These are phyloP conservation scores for Austroboletus eburneus DNA, from an alignment of 768 basidiomycete genomes.

Conservation along the genomic window DNA sequence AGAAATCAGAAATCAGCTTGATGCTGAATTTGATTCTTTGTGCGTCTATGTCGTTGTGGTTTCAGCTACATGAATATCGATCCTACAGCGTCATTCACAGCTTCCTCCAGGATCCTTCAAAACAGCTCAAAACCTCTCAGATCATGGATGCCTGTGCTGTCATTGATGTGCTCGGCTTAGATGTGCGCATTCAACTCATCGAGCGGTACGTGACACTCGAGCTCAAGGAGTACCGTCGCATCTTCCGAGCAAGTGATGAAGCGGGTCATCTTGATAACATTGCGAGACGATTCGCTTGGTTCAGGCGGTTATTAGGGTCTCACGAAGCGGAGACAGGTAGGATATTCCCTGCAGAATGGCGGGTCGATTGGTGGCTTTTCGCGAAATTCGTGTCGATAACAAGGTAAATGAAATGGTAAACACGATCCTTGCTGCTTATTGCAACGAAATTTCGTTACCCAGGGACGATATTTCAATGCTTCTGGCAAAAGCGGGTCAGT, in stretches of 20 bases:
- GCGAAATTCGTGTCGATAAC: constrained; percentile 91
- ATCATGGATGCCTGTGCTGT: constrained; percentile 85
- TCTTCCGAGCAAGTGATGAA: constrained; percentile 91
- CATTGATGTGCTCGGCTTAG: constrained; percentile 82
- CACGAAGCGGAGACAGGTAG: constrained; percentile 86
- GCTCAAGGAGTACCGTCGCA: constrained; percentile 92
- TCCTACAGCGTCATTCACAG: constrained; percentile 34
- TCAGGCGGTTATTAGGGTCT: constrained; percentile 74
- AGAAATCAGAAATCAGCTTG: constrained; percentile 74
- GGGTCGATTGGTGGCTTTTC: constrained; percentile 74
- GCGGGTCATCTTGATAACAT: constrained; percentile 96
- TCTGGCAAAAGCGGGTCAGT: constrained; percentile 71
- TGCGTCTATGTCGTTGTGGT: constrained; percentile 39
- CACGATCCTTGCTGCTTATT: background rate
- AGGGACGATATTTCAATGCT: constrained; percentile 84
- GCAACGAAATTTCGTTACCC: background rate
- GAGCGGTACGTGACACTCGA: constrained; percentile 88
- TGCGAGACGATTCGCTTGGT: constrained; percentile 92
- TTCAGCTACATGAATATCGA: background rate
- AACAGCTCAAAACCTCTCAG: constrained; percentile 56
- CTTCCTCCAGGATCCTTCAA: constrained; percentile 74
- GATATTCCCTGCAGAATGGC: constrained; percentile 86
- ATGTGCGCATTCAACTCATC: constrained; percentile 76
- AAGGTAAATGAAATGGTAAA: constrained; percentile 42
- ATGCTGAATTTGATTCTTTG: constrained; percentile 91